Percentiles rank a stretch among this genome's conserved stretches.
phyloP scores from a whole-genome alignment of 169 alveolate species.

The Eimeria praecox region DNA sequence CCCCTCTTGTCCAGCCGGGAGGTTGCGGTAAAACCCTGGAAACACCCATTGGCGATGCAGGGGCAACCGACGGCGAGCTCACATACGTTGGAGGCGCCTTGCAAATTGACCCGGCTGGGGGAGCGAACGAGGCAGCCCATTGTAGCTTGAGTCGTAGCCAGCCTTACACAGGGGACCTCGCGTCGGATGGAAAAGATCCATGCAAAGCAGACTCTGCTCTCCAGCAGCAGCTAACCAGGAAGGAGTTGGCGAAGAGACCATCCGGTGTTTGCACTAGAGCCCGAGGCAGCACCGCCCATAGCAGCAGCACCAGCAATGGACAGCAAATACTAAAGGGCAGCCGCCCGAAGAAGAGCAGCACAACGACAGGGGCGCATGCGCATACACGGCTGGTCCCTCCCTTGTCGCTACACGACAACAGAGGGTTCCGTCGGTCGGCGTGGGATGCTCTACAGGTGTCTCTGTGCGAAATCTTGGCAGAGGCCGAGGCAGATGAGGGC shows the following conservation, averaged over 20 bases:
- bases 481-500: constrained; percentile 63
- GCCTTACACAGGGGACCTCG: background rate
- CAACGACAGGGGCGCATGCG: constrained; percentile 35
- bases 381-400: constrained; percentile 79
- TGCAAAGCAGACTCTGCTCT: background rate
- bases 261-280: constrained; percentile 49
- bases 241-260: constrained; percentile 8
- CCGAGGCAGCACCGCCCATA: constrained; percentile 21
- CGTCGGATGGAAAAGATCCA: background rate
- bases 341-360: constrained; percentile 67
- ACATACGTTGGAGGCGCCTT: background rate
- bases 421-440: constrained; percentile 80
- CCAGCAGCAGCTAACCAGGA: constrained; percentile 27
- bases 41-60: constrained; percentile 4
- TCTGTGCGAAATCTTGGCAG: constrained; percentile 68
- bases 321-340: constrained; percentile 49
- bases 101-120: background rate
- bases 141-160: background rate
- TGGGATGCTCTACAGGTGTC: constrained; percentile 74
- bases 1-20: constrained; percentile 35
- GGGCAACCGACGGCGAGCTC: constrained; percentile 12
- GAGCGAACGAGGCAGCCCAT: background rate
- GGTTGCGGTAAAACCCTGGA: background rate
- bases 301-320: constrained; percentile 43
- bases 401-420: constrained; percentile 43